phyloP scores from a whole-genome alignment of 163 green algal genomes.

The Volvox carteri region DNA sequence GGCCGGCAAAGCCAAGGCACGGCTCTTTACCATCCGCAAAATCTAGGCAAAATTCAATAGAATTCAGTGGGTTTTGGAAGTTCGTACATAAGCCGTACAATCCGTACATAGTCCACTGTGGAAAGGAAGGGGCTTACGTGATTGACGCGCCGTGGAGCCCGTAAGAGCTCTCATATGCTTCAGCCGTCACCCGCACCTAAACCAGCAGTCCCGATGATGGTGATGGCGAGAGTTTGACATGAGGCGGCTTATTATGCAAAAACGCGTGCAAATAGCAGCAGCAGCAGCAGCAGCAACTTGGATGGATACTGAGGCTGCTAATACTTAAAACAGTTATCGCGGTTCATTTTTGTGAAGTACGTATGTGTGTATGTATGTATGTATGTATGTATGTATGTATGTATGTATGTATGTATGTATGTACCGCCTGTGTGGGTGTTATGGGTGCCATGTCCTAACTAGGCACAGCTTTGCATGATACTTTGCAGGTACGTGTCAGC shows the following conservation, averaged over 20 bases:
- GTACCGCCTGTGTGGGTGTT: too few species aligned
- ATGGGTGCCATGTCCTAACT: too few species aligned
- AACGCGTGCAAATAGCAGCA: background rate
- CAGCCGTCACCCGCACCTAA: background rate
- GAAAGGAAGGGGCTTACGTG: too few species aligned
- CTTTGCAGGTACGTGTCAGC: background rate
- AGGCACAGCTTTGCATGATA: too few species aligned
- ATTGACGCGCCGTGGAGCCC: too few species aligned
- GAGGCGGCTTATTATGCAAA: background rate
- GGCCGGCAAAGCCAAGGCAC: conserved; percentile 11
- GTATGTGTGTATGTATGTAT: background rate
- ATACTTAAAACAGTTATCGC: background rate
- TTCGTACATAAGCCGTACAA: too few species aligned
- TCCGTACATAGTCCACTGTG: too few species aligned
- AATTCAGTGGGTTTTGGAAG: too few species aligned
- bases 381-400: conserved; percentile 5
- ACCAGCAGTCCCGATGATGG: background rate
- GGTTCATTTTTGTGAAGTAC: background rate
- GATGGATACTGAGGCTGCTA: too few species aligned
- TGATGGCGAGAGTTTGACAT: background rate
- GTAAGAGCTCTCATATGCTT: too few species aligned
- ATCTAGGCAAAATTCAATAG: too few species aligned
- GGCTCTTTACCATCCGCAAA: conserved; percentile 36
- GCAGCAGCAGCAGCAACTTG: too few species aligned
- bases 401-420: background rate